These are phyloP conservation scores for Oryza glumipatula DNA, from an alignment of 176 grass and related monocot genomes.

Conservation along the genomic window DNA sequence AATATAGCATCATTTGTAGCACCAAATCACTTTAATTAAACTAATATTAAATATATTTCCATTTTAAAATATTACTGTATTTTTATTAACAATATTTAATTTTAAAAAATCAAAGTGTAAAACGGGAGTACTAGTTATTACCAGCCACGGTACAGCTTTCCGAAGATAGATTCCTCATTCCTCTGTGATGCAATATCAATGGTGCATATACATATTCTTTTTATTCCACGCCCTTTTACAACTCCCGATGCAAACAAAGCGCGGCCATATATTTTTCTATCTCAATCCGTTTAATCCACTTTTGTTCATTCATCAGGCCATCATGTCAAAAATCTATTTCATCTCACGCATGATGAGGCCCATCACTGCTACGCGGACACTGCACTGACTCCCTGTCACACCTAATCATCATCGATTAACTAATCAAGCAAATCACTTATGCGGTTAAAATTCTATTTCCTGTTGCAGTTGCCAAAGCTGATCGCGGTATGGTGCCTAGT, in stretches of 20 bases:
- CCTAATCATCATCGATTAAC: background rate
- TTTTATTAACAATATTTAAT: too few relatives aligned
- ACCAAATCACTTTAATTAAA: too few relatives aligned
- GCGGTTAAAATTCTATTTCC: background rate
- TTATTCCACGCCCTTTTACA: background rate
- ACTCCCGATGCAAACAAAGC: background rate
- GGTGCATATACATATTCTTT: background rate
- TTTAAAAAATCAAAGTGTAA: too few relatives aligned
- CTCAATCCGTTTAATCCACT: background rate
- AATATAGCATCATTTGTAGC: too few relatives aligned
- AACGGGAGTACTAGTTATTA: background rate
- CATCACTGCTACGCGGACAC: background rate
- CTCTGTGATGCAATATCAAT: background rate
- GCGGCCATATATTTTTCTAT: background rate
- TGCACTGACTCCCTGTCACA: background rate
- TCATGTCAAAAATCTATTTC: too few relatives aligned
- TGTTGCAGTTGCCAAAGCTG: constrained; percentile 22
- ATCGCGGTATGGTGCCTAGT: constrained; percentile 27
- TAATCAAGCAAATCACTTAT: background rate
- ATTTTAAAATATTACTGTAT: too few relatives aligned
- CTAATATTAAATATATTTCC: too few relatives aligned
- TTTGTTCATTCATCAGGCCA: background rate
- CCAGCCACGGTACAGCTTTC: background rate
- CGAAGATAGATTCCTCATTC: background rate
- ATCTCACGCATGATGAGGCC: background rate